Evolutionary conservation across 169 alveolate species (phyloP), one percentile per base, ranked within the genome.

Genomic region (Babesia gibsoni): DNA sequence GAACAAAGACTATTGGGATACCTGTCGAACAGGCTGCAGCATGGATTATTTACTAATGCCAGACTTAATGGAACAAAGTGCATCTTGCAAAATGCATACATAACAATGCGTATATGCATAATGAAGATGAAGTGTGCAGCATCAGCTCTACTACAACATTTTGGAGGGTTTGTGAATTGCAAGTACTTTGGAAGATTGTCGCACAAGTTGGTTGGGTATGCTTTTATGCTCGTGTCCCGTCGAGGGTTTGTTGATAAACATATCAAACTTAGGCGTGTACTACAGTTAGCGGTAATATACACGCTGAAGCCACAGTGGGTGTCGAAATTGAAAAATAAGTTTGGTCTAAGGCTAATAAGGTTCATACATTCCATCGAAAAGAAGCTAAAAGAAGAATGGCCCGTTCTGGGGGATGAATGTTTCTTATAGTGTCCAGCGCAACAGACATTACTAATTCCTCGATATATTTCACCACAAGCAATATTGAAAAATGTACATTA

Each of bases 1-100:
- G 83, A 68, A 64, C 83, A 79, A 57, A 54, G 88, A 1, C 41
- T 79, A 12, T 30, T 68, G 23, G 88, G 88, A 22, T 79, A 70
- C 35, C 37, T 79, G 33, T 35, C 75, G 22, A 79, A 79, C 58
- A 68, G 74, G 27, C 50, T 79, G 35, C n/a, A 36, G 8, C 88
- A 79, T 48, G 74, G 74, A 16, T 35, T 70, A 12, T 79, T 65
- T 45, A 68, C 88, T 12, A 58, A 73, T 46, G 30, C 53, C 20
- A 43, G 42, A 23, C 39, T 79, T 16, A 79, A 79, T 14, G 29
- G 73, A 10, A 59, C 46, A 33, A 43, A 35, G 36, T 79, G 83
- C 30, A 73, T 79, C 0, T 10, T 79, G 33, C 64, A 69, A 27
- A 79, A 79, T 53, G 8, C 83, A 2, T 79, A 79, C 25, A 36